A percentile compares a stretch with the other conserved stretches of the same genome.
Evolutionary conservation across 768 basidiomycete species (phyloP).

Genomic region (Vishniacozyma victoriae): DNA sequence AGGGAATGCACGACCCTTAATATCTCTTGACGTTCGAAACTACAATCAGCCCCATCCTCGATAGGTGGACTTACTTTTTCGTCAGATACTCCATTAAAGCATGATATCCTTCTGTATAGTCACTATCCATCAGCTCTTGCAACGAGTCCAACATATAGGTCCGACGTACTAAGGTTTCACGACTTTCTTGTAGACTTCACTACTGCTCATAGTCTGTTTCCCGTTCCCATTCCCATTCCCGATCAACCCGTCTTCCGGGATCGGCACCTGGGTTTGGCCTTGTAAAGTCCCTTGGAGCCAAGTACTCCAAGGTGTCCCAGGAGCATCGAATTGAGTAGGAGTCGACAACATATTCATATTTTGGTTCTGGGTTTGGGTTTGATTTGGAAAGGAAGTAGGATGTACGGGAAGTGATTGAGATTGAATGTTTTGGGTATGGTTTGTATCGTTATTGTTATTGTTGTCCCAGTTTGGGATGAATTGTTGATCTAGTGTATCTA

Average conservation of each 20-base stretch:
- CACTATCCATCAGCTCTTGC: conserved; percentile 44
- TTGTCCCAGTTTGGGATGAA: background rate
- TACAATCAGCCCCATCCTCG: conserved; percentile 43
- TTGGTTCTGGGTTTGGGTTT: too few relatives aligned
- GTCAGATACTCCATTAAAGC: conserved; percentile 91
- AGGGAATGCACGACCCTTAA: conserved; percentile 88
- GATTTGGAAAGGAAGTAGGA: too few relatives aligned
- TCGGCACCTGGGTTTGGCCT: too few relatives aligned
- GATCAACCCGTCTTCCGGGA: background rate
- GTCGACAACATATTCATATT: too few relatives aligned
- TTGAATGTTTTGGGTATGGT: background rate
- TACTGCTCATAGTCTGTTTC: background rate
- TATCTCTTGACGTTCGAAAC: conserved; percentile 94
- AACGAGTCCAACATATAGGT: background rate
- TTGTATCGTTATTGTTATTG: background rate
- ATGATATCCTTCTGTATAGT: conserved; percentile 95
- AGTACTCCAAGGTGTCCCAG: too few relatives aligned
- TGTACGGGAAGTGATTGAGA: background rate
- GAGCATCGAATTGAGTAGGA: too few relatives aligned
- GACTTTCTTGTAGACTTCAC: conserved; percentile 56
- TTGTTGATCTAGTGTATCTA: background rate
- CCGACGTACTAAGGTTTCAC: conserved; percentile 64
- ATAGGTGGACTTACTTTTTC: conserved; percentile 51
- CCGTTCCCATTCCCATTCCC: background rate
- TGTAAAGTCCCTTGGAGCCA: too few relatives aligned